Conservation (phyloP, 108 stramenopile genomes). For the Skeletonema costatum region DNA sequence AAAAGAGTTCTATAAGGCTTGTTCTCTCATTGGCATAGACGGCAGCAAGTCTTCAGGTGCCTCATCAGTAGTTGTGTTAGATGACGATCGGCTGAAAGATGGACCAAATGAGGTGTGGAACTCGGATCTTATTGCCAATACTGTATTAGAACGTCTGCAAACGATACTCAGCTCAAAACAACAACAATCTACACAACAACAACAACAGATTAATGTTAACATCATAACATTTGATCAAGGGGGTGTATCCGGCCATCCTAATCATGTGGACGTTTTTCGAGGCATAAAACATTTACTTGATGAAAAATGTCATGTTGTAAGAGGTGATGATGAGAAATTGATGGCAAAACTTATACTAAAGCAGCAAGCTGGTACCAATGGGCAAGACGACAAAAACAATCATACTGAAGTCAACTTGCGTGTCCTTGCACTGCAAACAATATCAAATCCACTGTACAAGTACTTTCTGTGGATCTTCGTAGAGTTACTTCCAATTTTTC, state of each 20-base stretch:
- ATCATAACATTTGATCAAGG: slow-evolving; percentile 74
- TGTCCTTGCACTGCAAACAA: slow-evolving; percentile 21
- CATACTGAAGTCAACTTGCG: slow-evolving; percentile 13
- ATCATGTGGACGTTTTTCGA: slow-evolving; percentile 75
- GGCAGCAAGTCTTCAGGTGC: background rate
- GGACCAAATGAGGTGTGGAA: slow-evolving; percentile 52
- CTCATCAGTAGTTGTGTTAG: slow-evolving; percentile 24
- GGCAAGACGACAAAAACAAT: background rate
- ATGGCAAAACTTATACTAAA: background rate
- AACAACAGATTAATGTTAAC: slow-evolving; percentile 23
- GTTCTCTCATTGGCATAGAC: slow-evolving; percentile 47
- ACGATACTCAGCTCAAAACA: background rate
- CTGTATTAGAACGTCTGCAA: slow-evolving; percentile 19
- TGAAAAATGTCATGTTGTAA: slow-evolving; percentile 17
- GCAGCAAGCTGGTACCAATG: background rate
- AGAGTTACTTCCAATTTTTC: slow-evolving; percentile 35
- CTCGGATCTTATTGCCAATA: slow-evolving; percentile 19
- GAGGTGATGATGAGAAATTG: background rate
- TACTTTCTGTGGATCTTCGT: slow-evolving; percentile 45
- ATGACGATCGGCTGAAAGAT: slow-evolving; percentile 43
- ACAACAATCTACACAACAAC: slow-evolving; percentile 23
- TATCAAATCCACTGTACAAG: slow-evolving; percentile 48
- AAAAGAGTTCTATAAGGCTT: slow-evolving; percentile 57
- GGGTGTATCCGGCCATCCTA: slow-evolving; percentile 84
- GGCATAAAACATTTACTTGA: slow-evolving; percentile 53